phyloP scores from a whole-genome alignment of 768 basidiomycete species.

The Agaricus blazei region DNA sequence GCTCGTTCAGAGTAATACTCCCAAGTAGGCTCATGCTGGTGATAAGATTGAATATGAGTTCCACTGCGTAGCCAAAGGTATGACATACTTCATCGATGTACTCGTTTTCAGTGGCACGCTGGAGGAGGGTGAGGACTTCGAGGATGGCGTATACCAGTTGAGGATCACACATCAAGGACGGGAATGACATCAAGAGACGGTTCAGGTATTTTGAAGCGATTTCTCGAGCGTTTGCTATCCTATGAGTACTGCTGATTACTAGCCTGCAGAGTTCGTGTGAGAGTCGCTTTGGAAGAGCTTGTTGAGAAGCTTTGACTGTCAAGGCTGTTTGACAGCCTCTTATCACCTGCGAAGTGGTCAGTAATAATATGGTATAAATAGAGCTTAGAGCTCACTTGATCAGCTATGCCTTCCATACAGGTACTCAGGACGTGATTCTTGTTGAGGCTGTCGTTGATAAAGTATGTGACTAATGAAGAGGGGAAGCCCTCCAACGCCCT shows the following conservation, averaged over 20 bases:
- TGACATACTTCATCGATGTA: constrained; percentile 77
- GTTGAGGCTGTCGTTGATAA: constrained; percentile 83
- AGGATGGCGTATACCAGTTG: constrained; percentile 84
- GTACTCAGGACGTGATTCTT: constrained; percentile 56
- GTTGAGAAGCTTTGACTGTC: constrained; percentile 70
- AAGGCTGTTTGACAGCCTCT: constrained; percentile 68
- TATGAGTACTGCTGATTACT: constrained; percentile 75
- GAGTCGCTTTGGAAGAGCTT: constrained; percentile 65
- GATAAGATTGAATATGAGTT: too few relatives aligned
- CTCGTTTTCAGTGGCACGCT: constrained; percentile 87
- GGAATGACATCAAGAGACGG: constrained; percentile 84
- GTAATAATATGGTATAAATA: constrained; percentile 1
- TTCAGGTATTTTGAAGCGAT: constrained; percentile 81
- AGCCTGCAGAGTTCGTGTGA: constrained; percentile 73
- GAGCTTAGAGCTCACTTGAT: constrained; percentile 50
- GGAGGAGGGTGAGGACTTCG: constrained; percentile 85
- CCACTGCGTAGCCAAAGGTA: background rate
- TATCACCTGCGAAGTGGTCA: constrained; percentile 54
- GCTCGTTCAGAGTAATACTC: constrained; percentile 78
- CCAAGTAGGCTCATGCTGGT: constrained; percentile 82
- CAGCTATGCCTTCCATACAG: constrained; percentile 84
- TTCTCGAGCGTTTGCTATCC: constrained; percentile 75
- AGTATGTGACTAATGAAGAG: constrained; percentile 81
- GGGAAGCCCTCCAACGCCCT: constrained; percentile 76
- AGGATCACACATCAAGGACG: constrained; percentile 90